Conservation (phyloP, 2,329 filamentous ascomycete genomes). For the Didymella segeticola region DNA sequence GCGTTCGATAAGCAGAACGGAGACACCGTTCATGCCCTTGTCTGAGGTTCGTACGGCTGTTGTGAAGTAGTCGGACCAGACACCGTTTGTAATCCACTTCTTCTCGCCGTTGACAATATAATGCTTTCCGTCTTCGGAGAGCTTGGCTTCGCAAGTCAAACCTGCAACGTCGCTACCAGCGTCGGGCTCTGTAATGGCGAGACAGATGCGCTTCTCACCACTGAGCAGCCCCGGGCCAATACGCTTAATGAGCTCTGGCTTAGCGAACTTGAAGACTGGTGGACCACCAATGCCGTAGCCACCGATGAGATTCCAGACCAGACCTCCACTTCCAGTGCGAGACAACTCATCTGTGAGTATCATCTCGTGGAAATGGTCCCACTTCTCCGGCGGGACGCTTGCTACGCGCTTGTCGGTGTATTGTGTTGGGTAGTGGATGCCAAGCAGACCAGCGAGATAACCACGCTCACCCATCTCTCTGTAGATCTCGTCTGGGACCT, state of each 20-base stretch:
- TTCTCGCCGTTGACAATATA: constrained; percentile 99
- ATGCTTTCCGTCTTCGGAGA: constrained; percentile 94
- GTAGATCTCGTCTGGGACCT: constrained; percentile 87
- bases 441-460: constrained; percentile 91
- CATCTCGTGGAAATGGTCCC: constrained; percentile 99
- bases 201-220: constrained; percentile 95
- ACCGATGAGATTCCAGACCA: constrained; percentile 96
- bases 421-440: constrained; percentile 79
- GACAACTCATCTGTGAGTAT: constrained; percentile 93
- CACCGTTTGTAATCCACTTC: constrained; percentile 99
- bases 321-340: constrained; percentile 84
- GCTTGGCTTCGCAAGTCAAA: constrained; percentile 92
- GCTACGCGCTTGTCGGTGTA: constrained; percentile 75
- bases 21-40: constrained; percentile 90
- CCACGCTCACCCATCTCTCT: constrained; percentile 93
- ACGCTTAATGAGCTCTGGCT: constrained; percentile 81
- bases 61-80: constrained; percentile 98
- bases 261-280: constrained; percentile 89
- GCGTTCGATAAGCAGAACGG: constrained; percentile 90
- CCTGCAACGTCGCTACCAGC: constrained; percentile 96
- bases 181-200: constrained; percentile 93
- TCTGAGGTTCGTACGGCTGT: constrained; percentile 91
- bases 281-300: constrained; percentile 97
- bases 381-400: constrained; percentile 83
- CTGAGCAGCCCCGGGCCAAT: constrained; percentile 87